phyloP scores from a whole-genome alignment of 2,329 filamentous ascomycete species.

The Sphaerostilbella broomeana region DNA sequence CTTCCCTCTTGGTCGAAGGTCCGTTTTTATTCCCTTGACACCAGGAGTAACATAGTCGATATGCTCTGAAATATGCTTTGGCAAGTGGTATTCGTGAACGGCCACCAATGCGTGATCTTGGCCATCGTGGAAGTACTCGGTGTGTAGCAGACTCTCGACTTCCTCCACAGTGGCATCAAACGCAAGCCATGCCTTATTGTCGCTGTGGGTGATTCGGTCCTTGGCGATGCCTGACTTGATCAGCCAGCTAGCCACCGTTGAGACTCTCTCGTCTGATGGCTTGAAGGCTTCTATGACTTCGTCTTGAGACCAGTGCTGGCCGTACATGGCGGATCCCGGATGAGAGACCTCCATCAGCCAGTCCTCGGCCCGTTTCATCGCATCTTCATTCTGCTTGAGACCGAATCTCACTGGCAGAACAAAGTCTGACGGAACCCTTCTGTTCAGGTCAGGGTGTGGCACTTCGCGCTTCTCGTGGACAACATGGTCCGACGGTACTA shows the following conservation, averaged over 20 bases:
- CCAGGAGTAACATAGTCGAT: slow-evolving; percentile 36
- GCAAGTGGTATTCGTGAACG: slow-evolving; percentile 35
- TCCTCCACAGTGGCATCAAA: slow-evolving; percentile 12
- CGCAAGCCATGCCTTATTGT: slow-evolving; percentile 39
- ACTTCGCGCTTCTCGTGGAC: slow-evolving; percentile 14
- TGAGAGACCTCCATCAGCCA: slow-evolving; percentile 37
- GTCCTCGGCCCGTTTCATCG: slow-evolving; percentile 36
- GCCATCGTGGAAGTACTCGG: slow-evolving; percentile 43
- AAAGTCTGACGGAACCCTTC: slow-evolving; percentile 10
- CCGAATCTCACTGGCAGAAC: slow-evolving; percentile 34
- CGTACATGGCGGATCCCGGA: slow-evolving; percentile 37
- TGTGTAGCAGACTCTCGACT: slow-evolving; percentile 44
- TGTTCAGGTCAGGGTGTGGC: slow-evolving; percentile 6
- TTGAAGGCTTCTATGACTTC: slow-evolving; percentile 38
- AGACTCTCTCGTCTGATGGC: slow-evolving; percentile 36
- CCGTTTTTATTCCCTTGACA: slow-evolving; percentile 18
- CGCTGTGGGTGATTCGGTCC: slow-evolving; percentile 41
- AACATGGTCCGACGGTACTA: slow-evolving; percentile 8
- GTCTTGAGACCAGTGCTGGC: slow-evolving; percentile 39
- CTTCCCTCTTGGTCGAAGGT: slow-evolving; percentile 5
- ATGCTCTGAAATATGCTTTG: slow-evolving; percentile 28
- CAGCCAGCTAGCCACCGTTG: slow-evolving; percentile 47
- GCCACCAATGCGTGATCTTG: slow-evolving; percentile 27
- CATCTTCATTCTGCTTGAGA: slow-evolving; percentile 32
- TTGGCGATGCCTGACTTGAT: slow-evolving; percentile 41